Evolutionary conservation across 441 rosid species (phyloP), one percentile per base, ranked within the genome.

Genomic region (Dalechampia spathulata): DNA sequence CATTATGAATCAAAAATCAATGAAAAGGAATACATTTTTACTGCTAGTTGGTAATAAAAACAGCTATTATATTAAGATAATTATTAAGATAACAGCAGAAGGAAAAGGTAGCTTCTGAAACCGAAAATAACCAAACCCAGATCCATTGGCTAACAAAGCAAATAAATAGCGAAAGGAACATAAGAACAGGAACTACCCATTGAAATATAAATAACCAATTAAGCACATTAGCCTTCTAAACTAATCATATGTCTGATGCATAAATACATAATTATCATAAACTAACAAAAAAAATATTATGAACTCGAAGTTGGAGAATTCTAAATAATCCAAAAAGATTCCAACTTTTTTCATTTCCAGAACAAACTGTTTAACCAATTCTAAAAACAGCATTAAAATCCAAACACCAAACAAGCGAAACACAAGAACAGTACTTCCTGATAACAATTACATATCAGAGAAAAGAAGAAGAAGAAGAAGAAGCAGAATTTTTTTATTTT

Each of bases 141-240:
- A 72, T 69, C 76, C 74, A 72, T 72, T 60, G 53, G 43, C 27
- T 22, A 65, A 61, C 64, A 59, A 46, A 21, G 51, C 58, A 60
- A 23, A 15, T 22, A 9, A 61, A 49, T 25, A 12, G 38, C 34
- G 13, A 22, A 7, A 66, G 49, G 27, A 45, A 61, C n/a, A 57
- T 16, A 55, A 55, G 49, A 32, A 13, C 28, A 0, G 17, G 15
- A 62, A 41, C 37, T 55, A 25, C 25, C 15, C 23, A 38, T 30
- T n/a, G 9, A 44, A 30, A 62, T 52, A 26, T 30, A 16, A 49
- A 40, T 16, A 17, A 52, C 68, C 66, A 58, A 49, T 19, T 55
- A 61, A 61, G 39, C 49, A 58, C 68, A 67, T 61, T 64, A 27
- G 59, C 40, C 48, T 55, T 14, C 16, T 45, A 63, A 17, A 52